These are phyloP conservation scores for Metarhizium humberi DNA, from an alignment of 2,329 filamentous ascomycete species.

Conservation along the genomic window DNA sequence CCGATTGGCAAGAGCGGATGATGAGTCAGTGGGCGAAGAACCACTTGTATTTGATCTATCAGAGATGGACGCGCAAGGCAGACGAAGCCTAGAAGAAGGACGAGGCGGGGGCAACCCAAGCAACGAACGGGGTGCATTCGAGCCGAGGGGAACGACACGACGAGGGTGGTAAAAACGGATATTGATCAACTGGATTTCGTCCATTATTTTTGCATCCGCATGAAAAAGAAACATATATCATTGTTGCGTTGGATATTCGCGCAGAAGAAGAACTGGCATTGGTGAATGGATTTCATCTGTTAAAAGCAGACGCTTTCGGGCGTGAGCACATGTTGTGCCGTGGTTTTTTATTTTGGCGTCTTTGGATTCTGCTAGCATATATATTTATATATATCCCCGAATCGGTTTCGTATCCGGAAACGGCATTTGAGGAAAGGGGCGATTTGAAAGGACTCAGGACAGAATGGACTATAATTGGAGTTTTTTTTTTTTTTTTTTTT, in stretches of 20 bases:
- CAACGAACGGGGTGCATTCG: conserved; percentile 29
- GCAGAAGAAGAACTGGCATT: conserved; percentile 1
- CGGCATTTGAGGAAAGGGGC: not conserved
- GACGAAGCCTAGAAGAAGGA: conserved; percentile 50
- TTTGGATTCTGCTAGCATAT: not conserved
- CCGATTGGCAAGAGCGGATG: conserved; percentile 30
- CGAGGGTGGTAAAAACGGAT: conserved; percentile 24
- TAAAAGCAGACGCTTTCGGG: not conserved
- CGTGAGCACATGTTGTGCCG: not conserved
- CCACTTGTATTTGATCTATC: conserved; percentile 65
- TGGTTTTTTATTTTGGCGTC: not conserved
- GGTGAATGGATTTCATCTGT: not conserved
- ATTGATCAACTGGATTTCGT: not conserved
- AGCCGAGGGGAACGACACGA: conserved; percentile 25
- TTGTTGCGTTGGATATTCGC: not conserved
- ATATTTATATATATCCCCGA: not conserved
- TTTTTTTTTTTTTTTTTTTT: not conserved
- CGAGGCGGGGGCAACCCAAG: conserved; percentile 30
- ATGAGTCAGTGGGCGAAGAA: conserved; percentile 53
- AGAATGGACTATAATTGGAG: not conserved
- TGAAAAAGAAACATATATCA: not conserved
- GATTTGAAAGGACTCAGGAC: not conserved
- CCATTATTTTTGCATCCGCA: not conserved
- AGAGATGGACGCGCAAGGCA: conserved; percentile 52
- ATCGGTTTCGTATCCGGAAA: not conserved